A percentile compares a stretch with the other conserved stretches of the same genome.
Conservation (phyloP, 2,329 filamentous ascomycete species). For the Cladophialophora exuberans region DNA sequence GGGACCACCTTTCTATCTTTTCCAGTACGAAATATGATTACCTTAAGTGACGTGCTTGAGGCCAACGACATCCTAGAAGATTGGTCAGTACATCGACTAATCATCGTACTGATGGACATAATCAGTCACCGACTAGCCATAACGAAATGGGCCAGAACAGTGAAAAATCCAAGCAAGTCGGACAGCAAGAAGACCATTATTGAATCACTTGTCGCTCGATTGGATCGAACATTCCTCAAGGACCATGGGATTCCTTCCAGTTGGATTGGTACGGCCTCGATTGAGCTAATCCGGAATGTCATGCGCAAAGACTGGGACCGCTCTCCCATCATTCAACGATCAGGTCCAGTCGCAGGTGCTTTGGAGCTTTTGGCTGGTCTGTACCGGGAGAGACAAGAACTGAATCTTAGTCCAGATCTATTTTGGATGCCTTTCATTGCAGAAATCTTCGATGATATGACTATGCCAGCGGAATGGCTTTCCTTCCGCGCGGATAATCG, state of each 20-base stretch:
- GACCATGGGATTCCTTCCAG: conserved; percentile 15
- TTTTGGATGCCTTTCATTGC: conserved; percentile 77
- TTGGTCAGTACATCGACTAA: conserved; percentile 27
- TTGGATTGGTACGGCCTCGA: conserved; percentile 20
- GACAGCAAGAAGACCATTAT: conserved; percentile 21
- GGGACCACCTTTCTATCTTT: conserved; percentile 17
- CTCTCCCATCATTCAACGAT: conserved; percentile 68
- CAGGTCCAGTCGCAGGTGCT: conserved; percentile 75
- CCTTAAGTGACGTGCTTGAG: conserved; percentile 15
- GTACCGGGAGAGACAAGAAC: conserved; percentile 66
- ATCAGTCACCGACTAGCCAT: conserved; percentile 28
- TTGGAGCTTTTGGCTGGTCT: conserved; percentile 73
- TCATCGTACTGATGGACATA: conserved; percentile 25
- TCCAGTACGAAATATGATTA: neutral
- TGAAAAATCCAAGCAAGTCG: conserved; percentile 4
- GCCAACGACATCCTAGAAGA: conserved; percentile 25
- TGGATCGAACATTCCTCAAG: conserved; percentile 20
- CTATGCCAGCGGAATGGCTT: conserved; percentile 74
- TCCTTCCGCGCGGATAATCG: conserved; percentile 64
- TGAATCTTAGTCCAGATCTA: conserved; percentile 64
- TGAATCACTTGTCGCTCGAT: conserved; percentile 41
- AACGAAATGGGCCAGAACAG: conserved; percentile 15
- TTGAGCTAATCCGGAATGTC: conserved; percentile 51
- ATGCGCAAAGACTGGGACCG: conserved; percentile 83
- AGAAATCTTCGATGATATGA: conserved; percentile 73